Evolutionary conservation across 2,329 filamentous ascomycete genomes (phyloP).

Genomic region (Aspergillus aculeatus): DNA sequence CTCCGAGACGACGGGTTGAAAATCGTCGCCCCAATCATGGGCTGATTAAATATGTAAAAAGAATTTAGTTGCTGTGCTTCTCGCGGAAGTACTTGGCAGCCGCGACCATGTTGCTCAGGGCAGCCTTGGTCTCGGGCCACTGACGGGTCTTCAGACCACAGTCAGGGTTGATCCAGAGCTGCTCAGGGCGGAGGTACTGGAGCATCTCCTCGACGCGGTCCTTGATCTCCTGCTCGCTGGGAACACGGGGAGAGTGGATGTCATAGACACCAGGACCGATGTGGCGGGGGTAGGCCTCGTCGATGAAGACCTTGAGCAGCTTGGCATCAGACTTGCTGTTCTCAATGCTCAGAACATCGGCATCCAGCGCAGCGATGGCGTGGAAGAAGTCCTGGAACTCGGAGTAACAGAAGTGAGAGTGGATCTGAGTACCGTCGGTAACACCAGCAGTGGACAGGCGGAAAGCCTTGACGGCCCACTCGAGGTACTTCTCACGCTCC

Average conservation of each 20-base stretch:
- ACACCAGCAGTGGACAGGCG: conserved; percentile 92
- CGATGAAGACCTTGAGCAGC: conserved; percentile 97
- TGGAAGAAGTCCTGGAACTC: conserved; percentile 99
- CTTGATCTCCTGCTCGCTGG: conserved; percentile 97
- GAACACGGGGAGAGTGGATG: conserved; percentile 98
- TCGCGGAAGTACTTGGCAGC: conserved; percentile 95
- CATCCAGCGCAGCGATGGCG: conserved; percentile 95
- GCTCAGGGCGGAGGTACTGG: conserved; percentile 91
- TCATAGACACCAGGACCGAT: conserved; percentile 99
- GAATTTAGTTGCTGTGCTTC: conserved; percentile 60
- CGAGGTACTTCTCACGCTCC: conserved; percentile 94
- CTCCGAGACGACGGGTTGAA: conserved; percentile 39
- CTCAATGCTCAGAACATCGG: conserved; percentile 98
- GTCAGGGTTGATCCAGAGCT: conserved; percentile 99
- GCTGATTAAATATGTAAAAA: conserved; percentile 18
- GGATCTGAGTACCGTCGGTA: conserved; percentile 94
- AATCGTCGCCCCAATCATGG: conserved; percentile 33
- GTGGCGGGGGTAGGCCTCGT: conserved; percentile 95
- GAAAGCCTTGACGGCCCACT: conserved; percentile 98
- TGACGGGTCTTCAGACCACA: conserved; percentile 98
- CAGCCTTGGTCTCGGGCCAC: conserved; percentile 98
- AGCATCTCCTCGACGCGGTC: conserved; percentile 98
- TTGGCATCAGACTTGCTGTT: conserved; percentile 99
- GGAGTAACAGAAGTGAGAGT: conserved; percentile 99
- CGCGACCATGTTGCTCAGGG: conserved; percentile 94